A percentile compares a stretch with the other conserved stretches of the same genome.
phyloP scores from a whole-genome alignment of 2,329 filamentous ascomycete species.

The Zelopaecilomyces penicillatus region DNA sequence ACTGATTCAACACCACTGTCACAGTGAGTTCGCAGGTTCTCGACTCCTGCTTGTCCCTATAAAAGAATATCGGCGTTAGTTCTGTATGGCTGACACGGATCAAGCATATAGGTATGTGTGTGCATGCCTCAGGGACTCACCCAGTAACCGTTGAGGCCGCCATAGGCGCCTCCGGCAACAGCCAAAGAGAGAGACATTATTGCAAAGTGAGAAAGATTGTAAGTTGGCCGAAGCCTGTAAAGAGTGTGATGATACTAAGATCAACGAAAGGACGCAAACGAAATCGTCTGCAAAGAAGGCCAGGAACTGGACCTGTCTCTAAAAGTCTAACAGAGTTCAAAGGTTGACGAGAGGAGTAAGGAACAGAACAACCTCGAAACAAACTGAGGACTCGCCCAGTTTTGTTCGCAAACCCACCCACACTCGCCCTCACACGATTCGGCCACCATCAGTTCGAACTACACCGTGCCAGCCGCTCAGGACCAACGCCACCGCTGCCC shows the following conservation, averaged over 20 bases:
- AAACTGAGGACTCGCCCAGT: conserved; percentile 3
- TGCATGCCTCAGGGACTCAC: conserved; percentile 15
- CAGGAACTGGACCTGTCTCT: conserved; percentile 22
- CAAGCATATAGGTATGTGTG: not conserved
- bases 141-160: conserved; percentile 33
- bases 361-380: conserved; percentile 1
- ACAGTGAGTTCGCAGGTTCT: conserved; percentile 27
- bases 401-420: conserved; percentile 8
- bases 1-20: conserved; percentile 29
- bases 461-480: not conserved
- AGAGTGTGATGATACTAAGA: conserved; percentile 22
- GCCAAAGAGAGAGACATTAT: conserved; percentile 18
- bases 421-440: not conserved
- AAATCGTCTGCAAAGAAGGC: conserved; percentile 24
- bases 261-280: conserved; percentile 34
- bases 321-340: conserved; percentile 15
- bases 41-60: conserved; percentile 27
- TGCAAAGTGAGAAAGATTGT: conserved; percentile 21
- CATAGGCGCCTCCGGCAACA: conserved; percentile 15
- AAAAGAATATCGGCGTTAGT: conserved; percentile 4
- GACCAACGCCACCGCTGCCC: conserved; percentile 5
- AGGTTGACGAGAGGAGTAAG: conserved; percentile 26
- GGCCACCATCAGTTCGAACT: not conserved
- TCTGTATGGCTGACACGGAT: not conserved
- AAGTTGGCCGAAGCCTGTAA: conserved; percentile 26